Evolutionary conservation across 352 stramenopile species (phyloP).

Genomic region (Elongisporangium senticosum): DNA sequence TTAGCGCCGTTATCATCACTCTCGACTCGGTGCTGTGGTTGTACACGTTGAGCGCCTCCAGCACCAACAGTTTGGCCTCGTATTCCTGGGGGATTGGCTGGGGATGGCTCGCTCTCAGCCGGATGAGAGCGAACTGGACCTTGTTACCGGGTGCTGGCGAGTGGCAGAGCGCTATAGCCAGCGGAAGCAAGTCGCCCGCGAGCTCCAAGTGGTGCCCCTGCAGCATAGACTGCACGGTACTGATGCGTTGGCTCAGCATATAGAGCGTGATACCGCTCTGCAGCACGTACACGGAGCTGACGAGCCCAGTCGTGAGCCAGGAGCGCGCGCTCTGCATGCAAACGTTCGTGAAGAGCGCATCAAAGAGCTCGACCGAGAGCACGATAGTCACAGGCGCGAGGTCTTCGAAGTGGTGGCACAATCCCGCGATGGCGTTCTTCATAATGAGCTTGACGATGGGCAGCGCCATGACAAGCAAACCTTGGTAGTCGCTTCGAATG

Average conservation of each 20-base stretch:
- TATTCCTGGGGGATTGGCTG: not conserved
- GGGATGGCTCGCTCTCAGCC: not conserved
- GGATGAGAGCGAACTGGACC: not conserved
- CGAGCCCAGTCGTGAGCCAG: conserved; percentile 9
- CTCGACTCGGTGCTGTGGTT: not conserved
- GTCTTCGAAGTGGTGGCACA: conserved; percentile 7
- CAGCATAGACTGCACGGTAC: not conserved
- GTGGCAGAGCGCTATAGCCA: not conserved
- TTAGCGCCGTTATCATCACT: not conserved
- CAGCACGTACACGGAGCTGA: conserved; percentile 15
- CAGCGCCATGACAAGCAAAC: conserved; percentile 1
- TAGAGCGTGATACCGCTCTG: conserved; percentile 9
- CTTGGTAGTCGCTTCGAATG: not conserved
- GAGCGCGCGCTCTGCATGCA: conserved; percentile 18
- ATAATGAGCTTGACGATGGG: conserved; percentile 26
- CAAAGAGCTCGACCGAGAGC: conserved; percentile 23
- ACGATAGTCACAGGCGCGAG: conserved; percentile 14
- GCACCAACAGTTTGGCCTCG: not conserved
- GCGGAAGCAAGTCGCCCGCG: not conserved
- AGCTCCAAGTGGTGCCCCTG: not conserved
- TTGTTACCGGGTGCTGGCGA: not conserved
- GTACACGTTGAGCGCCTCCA: not conserved
- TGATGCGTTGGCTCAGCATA: not conserved
- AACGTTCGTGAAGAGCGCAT: conserved; percentile 16
- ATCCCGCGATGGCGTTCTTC: conserved; percentile 19